Conservation (phyloP, 805 yeast genomes). For the Kurtzmaniella cleridarum region DNA sequence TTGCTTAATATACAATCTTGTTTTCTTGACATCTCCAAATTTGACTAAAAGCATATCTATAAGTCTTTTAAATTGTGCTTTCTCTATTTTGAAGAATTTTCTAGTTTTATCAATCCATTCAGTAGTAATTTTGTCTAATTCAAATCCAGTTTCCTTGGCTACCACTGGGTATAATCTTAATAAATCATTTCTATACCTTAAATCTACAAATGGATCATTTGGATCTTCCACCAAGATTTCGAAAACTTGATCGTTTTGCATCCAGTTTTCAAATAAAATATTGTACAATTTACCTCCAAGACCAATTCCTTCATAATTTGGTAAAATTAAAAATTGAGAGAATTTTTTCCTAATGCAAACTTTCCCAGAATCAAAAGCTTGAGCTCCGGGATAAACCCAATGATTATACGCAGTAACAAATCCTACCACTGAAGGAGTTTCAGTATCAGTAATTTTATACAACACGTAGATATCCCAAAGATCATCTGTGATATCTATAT, state of each 20-base stretch:
- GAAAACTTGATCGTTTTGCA: constrained; percentile 42
- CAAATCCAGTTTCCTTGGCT: constrained; percentile 6
- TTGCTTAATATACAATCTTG: constrained; percentile 61
- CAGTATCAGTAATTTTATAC: constrained; percentile 19
- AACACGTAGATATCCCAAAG: constrained; percentile 76
- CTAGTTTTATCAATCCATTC: constrained; percentile 40
- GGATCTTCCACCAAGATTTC: constrained; percentile 95
- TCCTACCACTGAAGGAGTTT: constrained; percentile 53
- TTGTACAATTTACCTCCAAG: constrained; percentile 69
- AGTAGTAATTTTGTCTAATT: constrained; percentile 19
- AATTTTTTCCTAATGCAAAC: constrained; percentile 59
- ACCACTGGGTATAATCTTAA: constrained; percentile 13
- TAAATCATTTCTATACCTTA: constrained; percentile 80
- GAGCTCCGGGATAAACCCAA: constrained; percentile 63
- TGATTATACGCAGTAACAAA: constrained; percentile 81
- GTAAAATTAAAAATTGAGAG: constrained; percentile 80
- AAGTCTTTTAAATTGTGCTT: constrained; percentile 71
- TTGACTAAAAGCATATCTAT: constrained; percentile 67
- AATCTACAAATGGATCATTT: constrained; percentile 83
- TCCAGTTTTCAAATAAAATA: constrained; percentile 51
- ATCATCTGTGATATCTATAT: constrained; percentile 69
- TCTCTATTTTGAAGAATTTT: constrained; percentile 52
- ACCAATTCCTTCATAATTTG: constrained; percentile 71
- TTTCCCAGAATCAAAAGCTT: constrained; percentile 42
- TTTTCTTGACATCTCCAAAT: constrained; percentile 24